phyloP scores from a whole-genome alignment of 2,329 filamentous ascomycete species.

The Stenocarpella maydis region DNA sequence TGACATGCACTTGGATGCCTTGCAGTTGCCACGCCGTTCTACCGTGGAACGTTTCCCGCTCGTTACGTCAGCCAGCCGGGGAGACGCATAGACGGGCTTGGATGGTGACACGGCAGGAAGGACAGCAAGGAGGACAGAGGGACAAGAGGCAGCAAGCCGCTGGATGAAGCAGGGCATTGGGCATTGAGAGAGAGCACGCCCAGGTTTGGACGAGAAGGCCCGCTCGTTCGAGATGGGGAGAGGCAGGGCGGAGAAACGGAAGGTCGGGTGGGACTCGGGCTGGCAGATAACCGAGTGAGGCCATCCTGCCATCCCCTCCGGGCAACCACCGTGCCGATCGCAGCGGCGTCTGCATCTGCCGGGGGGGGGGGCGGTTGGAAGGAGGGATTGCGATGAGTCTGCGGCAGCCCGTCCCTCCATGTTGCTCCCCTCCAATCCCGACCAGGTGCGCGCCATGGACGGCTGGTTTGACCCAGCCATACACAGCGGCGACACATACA shows the following conservation, averaged over 20 bases:
- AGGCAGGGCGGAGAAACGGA: conserved; percentile 23
- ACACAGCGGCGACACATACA: background rate
- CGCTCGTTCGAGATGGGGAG: conserved; percentile 2
- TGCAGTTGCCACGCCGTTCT: conserved; percentile 1
- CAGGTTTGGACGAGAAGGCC: background rate
- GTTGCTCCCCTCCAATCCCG: background rate
- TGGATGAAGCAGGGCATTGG: background rate
- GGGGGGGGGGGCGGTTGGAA: background rate
- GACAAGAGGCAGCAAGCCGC: conserved; percentile 7
- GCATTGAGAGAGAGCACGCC: background rate
- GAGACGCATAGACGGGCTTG: conserved; percentile 1
- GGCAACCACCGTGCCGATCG: conserved; percentile 21
- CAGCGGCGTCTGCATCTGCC: conserved; percentile 5
- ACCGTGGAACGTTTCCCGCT: conserved; percentile 1
- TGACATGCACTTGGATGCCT: background rate
- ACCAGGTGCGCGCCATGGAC: background rate
- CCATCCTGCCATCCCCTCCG: conserved; percentile 10
- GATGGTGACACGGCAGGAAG: background rate
- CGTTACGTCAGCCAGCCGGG: conserved; percentile 2
- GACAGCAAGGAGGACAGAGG: conserved; percentile 1
- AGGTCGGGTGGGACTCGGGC: conserved; percentile 19
- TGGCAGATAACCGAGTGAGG: conserved; percentile 15
- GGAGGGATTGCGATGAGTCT: conserved; percentile 3
- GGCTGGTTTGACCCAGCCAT: background rate
- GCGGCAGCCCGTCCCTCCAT: conserved; percentile 6